These are phyloP conservation scores for Chaetoceros muelleri DNA, from an alignment of 108 stramenopile species.

Conservation along the genomic window DNA sequence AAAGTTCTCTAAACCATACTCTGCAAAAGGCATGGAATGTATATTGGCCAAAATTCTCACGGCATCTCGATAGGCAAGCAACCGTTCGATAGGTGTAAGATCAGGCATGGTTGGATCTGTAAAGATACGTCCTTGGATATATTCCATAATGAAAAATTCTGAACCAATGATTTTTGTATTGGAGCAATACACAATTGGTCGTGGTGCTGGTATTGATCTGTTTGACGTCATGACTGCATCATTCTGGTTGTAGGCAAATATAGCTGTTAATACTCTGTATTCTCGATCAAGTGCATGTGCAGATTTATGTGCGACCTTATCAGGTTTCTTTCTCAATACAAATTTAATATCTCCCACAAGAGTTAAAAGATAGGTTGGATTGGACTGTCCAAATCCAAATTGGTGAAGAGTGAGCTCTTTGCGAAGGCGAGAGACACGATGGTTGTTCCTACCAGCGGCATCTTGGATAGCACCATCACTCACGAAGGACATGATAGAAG, in stretches of 20 bases:
- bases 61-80: constrained; percentile 52
- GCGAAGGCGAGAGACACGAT: constrained; percentile 5
- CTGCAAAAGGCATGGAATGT: constrained; percentile 37
- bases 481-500: constrained; percentile 7
- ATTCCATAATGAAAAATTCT: constrained; percentile 95
- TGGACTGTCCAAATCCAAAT: constrained; percentile 92
- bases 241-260: constrained; percentile 46
- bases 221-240: background rate
- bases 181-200: constrained; percentile 68
- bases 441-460: background rate
- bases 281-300: constrained; percentile 96
- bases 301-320: constrained; percentile 72
- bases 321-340: constrained; percentile 82
- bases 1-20: constrained; percentile 57
- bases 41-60: constrained; percentile 71
- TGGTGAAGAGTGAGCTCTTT: constrained; percentile 38
- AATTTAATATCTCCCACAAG: constrained; percentile 24
- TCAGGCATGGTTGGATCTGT: constrained; percentile 79
- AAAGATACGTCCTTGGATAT: constrained; percentile 83
- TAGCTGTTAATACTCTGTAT: constrained; percentile 74
- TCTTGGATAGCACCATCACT: constrained; percentile 1
- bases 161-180: constrained; percentile 77
- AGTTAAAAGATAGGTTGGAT: constrained; percentile 86
- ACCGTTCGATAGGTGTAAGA: constrained; percentile 34
- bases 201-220: constrained; percentile 75